Evolutionary conservation across 2,329 filamentous ascomycete genomes (phyloP), one percentile per base, ranked within the genome.

Genomic region (Cryoendolithus antarcticus): DNA sequence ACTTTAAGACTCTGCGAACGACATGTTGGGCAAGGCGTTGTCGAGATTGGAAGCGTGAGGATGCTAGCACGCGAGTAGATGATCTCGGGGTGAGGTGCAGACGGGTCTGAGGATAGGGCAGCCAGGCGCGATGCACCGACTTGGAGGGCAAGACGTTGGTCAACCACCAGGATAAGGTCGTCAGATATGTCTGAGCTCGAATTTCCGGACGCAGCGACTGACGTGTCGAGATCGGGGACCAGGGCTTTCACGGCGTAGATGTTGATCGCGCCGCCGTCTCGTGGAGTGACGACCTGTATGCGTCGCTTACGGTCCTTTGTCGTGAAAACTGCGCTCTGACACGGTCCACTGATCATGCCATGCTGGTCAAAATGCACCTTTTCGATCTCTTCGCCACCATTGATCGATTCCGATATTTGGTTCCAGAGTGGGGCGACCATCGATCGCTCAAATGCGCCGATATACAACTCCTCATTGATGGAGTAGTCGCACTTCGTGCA

Each of bases 391-490:
- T 27, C 7, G 7, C 24, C 24, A 27, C 24, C 24, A 9, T 36
- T 30, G 34, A 41, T 31, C 29, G 34, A 32, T 21, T 32, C 30
- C 12, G 37, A 31, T 3, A 32, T 30, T n/a, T 21, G 38, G 2
- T n/a, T 12, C 6, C 24, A n/a, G 5, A 35, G 9, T 7, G 30
- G 15, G 4, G 29, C 27, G 6, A 30, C 13, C 4, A 36, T 34
- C 5, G 27, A 12, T 1, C 36, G 34, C 28, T 41, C 39, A 9
- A 36, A 15, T 1, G 30, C 2, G 9, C 39, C 39, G 11, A 41
- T 21, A 10, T 40, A 57, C n/a, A 94, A 70, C 57, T 98, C 91
- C 47, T 93, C 84, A 47, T 96, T 98, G 42, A 82, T 82, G 1
- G 82, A 73, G 55, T 88, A 85, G 28, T 72, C 69, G 57, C 91